Evolutionary conservation across 192 early-diverging fungal species (phyloP), one percentile per base, ranked within the genome.

Genomic region (Backusella macrospora): DNA sequence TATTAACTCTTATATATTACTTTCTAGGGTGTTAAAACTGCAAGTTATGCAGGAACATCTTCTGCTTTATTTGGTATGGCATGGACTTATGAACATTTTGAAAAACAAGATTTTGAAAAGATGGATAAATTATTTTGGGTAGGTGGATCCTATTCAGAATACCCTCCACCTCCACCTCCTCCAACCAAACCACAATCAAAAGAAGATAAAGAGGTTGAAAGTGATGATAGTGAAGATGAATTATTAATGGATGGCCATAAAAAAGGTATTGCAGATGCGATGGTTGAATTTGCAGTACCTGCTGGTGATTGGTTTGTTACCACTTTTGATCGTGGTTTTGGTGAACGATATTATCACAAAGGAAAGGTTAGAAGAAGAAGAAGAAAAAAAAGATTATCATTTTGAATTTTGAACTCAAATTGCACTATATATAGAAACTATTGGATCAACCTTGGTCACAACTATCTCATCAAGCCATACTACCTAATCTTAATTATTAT

Each of bases 21-120:
- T 70, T 67, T 55, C 52, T 67, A 85, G 78, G 90, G 87, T 3
- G 55, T 91, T n/a, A 62, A 86, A 67, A 79, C 81, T 18, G 85
- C 87, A 23, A 76, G 65, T 6, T 55, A 73, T 23, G 84, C 79
- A 3, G 63, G 70, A 1, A 83, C 86, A 7, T 86, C 85, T 1
- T 74, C 78, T 16, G 90, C 89, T 29, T 37, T 92, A 10, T 92
- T 92, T 84, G 90, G 83, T 0, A 88, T 85, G 1, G 90, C 82
- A 10, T 92, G 90, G 90, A 87, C 87, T 2, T 90, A 83, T 79
- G 87, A 92, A 70, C 64, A 62, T 62, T 75, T 89, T 34, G 87
- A 82, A 16, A 69, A 73, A 15, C 76, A 79, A 6, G 62, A 68
- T 18, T 92, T 91, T 73, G 65, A 80, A 47, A 69, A 49, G 10